These are phyloP conservation scores for Niebla homalea DNA, from an alignment of 495 filamentous ascomycete genomes.

Conservation along the genomic window DNA sequence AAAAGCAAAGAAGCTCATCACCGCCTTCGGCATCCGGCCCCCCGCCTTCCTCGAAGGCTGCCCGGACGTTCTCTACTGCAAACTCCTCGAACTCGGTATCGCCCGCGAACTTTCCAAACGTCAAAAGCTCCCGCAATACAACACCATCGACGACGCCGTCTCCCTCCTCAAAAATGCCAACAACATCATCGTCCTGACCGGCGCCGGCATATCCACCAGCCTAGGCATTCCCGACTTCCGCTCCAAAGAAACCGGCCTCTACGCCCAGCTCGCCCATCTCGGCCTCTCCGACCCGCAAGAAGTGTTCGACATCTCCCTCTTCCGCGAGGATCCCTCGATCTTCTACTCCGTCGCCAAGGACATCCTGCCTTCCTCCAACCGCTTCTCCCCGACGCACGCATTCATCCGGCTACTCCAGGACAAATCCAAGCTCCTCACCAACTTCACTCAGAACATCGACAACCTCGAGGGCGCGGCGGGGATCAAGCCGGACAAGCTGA, in stretches of 20 bases:
- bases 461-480: constrained; percentile 87
- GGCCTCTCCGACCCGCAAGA: constrained; percentile 80
- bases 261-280: constrained; percentile 60
- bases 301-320: constrained; percentile 81
- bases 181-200: constrained; percentile 88
- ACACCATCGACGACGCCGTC: constrained; percentile 80
- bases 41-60: constrained; percentile 64
- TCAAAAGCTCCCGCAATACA: constrained; percentile 67
- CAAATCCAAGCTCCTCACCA: constrained; percentile 80
- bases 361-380: constrained; percentile 60
- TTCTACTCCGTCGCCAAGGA: constrained; percentile 90
- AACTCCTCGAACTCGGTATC: constrained; percentile 62
- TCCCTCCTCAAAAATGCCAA: constrained; percentile 54
- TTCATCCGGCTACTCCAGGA: constrained; percentile 93
- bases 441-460: constrained; percentile 98
- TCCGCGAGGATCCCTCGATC: constrained; percentile 72
- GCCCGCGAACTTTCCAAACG: constrained; percentile 72
- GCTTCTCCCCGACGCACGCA: constrained; percentile 79
- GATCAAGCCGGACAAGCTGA: constrained; percentile 66
- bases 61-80: constrained; percentile 60
- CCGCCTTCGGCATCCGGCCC: constrained; percentile 76
- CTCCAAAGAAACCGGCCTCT: constrained; percentile 52
- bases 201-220: constrained; percentile 74
- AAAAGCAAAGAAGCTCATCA: constrained; percentile 71
- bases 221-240: constrained; percentile 58